Conservation (phyloP, 441 rosid species). For the Lepidium campestre region DNA sequence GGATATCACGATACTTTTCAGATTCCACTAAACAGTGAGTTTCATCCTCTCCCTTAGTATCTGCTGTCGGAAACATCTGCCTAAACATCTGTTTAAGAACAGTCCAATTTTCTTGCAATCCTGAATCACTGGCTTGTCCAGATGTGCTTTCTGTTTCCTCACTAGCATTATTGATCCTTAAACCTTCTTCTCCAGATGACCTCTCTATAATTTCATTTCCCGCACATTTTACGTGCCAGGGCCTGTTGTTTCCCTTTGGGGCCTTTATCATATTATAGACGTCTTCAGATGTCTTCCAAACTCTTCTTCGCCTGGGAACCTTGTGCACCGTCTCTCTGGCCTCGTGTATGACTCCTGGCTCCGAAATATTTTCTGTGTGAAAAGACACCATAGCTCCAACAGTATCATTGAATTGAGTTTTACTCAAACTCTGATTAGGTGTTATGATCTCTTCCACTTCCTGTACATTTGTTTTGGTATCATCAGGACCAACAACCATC, state of each 20-base stretch:
- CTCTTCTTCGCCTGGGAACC: constrained; percentile 36
- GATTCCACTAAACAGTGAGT: constrained; percentile 31
- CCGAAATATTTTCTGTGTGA: constrained; percentile 4
- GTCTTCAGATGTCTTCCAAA: constrained; percentile 34
- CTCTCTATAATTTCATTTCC: constrained; percentile 29
- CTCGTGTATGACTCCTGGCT: constrained; percentile 5
- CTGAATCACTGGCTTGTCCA: constrained; percentile 35
- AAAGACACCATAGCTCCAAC: constrained; percentile 24
- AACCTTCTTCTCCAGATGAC: constrained; percentile 23
- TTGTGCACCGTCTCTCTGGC: constrained; percentile 18
- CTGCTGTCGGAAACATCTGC: constrained; percentile 29
- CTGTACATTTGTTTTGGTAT: constrained; percentile 4
- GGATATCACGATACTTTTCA: constrained; percentile 32
- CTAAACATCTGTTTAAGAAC: constrained; percentile 33
- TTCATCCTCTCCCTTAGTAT: constrained; percentile 30
- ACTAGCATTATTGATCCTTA: constrained; percentile 20
- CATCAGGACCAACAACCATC: constrained; percentile 18
- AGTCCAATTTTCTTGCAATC: constrained; percentile 38
- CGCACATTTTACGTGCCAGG: constrained; percentile 28
- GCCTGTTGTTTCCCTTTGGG: constrained; percentile 27
- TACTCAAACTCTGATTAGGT: constrained; percentile 9
- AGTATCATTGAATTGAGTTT: constrained; percentile 5
- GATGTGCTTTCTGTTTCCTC: constrained; percentile 32
- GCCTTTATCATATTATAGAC: constrained; percentile 34
- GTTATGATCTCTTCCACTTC: constrained; percentile 23